Conservation (phyloP, 2,329 filamentous ascomycete genomes). For the Claviceps humidiphila region DNA sequence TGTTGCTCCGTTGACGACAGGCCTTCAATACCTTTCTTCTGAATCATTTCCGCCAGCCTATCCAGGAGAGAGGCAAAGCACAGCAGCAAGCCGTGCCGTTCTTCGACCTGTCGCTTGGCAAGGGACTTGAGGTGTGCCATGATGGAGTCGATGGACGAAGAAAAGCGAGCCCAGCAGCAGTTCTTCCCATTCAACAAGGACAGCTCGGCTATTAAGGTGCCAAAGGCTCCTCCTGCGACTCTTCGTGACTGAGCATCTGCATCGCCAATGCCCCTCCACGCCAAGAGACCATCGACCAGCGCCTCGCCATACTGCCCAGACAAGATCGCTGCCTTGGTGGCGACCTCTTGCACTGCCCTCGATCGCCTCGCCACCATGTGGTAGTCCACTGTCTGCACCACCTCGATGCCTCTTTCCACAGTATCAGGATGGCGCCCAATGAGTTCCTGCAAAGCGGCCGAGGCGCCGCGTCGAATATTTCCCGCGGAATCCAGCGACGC, state of each 20-base stretch:
- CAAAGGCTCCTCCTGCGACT: slow-evolving; percentile 57
- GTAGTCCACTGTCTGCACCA: slow-evolving; percentile 88
- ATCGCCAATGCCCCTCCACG: slow-evolving; percentile 82
- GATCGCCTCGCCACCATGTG: slow-evolving; percentile 81
- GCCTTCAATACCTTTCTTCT: slow-evolving; percentile 5
- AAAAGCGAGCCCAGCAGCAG: slow-evolving; percentile 14
- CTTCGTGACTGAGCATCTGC: slow-evolving; percentile 61
- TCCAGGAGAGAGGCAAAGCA: slow-evolving; percentile 47
- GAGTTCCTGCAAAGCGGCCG: slow-evolving; percentile 85
- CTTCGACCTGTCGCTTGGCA: slow-evolving; percentile 46
- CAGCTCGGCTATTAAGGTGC: slow-evolving; percentile 36
- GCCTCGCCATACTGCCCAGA: slow-evolving; percentile 56
- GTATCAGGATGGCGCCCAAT: slow-evolving; percentile 86
- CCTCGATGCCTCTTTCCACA: slow-evolving; percentile 64
- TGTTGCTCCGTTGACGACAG: not conserved
- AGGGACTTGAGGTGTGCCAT: slow-evolving; percentile 31
- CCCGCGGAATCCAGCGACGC: slow-evolving; percentile 81
- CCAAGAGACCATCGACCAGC: slow-evolving; percentile 56
- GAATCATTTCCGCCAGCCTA: slow-evolving; percentile 23
- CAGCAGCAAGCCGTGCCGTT: slow-evolving; percentile 54
- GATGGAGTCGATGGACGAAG: slow-evolving; percentile 27
- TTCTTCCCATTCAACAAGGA: slow-evolving; percentile 12
- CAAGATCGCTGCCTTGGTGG: slow-evolving; percentile 53
- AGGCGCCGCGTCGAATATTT: slow-evolving; percentile 85
- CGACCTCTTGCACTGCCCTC: slow-evolving; percentile 67